A percentile compares a stretch with the other conserved stretches of the same genome.
These are phyloP conservation scores for Sanguinoderma infundibulare DNA, from an alignment of 1,284 basidiomycete genomes.

Conservation along the genomic window DNA sequence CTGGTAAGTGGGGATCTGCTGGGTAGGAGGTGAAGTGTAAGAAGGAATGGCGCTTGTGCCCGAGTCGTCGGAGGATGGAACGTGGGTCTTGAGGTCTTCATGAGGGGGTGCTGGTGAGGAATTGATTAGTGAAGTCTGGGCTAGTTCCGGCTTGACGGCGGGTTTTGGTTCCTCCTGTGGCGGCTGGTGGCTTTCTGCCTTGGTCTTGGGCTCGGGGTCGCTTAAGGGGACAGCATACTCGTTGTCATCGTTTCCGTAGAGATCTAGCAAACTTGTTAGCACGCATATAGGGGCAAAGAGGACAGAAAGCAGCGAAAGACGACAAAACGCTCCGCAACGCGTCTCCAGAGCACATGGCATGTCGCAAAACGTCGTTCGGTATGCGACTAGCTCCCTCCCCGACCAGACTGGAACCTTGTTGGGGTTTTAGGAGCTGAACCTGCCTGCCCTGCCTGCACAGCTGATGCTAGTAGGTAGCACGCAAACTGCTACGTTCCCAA, in stretches of 20 bases:
- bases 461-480: too few relatives aligned
- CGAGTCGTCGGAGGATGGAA: slow-evolving; percentile 13
- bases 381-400: too few relatives aligned
- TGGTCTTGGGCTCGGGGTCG: slow-evolving; percentile 32
- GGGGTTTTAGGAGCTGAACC: too few relatives aligned
- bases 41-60: slow-evolving; percentile 27
- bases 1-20: slow-evolving; percentile 79
- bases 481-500: too few relatives aligned
- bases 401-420: too few relatives aligned
- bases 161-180: slow-evolving; percentile 29
- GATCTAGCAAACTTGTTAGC: slow-evolving; percentile 50
- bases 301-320: too few relatives aligned
- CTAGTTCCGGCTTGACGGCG: slow-evolving; percentile 25
- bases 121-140: slow-evolving; percentile 20
- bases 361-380: too few relatives aligned
- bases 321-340: too few relatives aligned
- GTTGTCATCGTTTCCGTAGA: slow-evolving; percentile 78
- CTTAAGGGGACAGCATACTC: slow-evolving; percentile 54
- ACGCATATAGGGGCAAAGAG: neutral
- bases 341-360: too few relatives aligned
- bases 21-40: slow-evolving; percentile 44
- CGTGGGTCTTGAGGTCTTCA: slow-evolving; percentile 14
- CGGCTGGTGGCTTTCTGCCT: slow-evolving; percentile 34
- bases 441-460: too few relatives aligned
- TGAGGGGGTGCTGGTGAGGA: slow-evolving; percentile 5